A percentile compares a stretch with the other conserved stretches of the same genome.
Evolutionary conservation across 768 basidiomycete species (phyloP).

Genomic region (Symmetrospora coprosmae): DNA sequence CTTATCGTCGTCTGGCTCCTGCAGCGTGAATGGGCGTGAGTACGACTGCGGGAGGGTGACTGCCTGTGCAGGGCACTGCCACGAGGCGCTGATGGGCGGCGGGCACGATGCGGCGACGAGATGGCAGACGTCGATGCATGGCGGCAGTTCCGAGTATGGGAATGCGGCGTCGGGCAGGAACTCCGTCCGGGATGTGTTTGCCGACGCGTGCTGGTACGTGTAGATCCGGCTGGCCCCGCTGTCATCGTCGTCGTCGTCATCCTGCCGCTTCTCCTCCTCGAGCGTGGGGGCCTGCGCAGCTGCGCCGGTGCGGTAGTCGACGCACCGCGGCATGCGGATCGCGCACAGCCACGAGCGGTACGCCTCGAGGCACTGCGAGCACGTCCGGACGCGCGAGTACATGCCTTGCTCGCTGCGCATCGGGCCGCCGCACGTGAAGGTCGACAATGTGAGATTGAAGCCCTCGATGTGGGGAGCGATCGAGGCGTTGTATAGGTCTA

Average conservation of each 20-base stretch:
- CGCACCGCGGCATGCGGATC: constrained; percentile 59
- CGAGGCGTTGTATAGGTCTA: constrained; percentile 37
- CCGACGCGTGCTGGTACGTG: constrained; percentile 13
- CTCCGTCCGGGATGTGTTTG: constrained; percentile 29
- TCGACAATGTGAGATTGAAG: constrained; percentile 58
- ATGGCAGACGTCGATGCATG: constrained; percentile 66
- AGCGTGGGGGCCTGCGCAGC: background rate
- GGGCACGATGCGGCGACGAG: constrained; percentile 65
- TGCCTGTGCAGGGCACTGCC: constrained; percentile 38
- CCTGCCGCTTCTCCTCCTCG: too few relatives aligned
- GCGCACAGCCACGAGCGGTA: constrained; percentile 69
- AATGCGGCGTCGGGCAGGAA: constrained; percentile 25
- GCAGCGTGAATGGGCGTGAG: background rate
- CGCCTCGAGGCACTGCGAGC: constrained; percentile 56
- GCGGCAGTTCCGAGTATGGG: constrained; percentile 52
- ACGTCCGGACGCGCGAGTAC: constrained; percentile 65
- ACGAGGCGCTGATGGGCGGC: constrained; percentile 53
- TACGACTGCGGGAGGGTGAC: constrained; percentile 18
- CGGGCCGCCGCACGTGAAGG: constrained; percentile 52
- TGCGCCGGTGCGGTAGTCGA: constrained; percentile 40
- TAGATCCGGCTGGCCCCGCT: background rate
- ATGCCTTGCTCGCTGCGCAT: constrained; percentile 43
- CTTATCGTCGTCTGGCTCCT: background rate
- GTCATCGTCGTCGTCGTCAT: background rate
- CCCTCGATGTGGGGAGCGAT: constrained; percentile 47